Conservation (phyloP, 73 alveolate species). For the Paramecium bursaria region DNA sequence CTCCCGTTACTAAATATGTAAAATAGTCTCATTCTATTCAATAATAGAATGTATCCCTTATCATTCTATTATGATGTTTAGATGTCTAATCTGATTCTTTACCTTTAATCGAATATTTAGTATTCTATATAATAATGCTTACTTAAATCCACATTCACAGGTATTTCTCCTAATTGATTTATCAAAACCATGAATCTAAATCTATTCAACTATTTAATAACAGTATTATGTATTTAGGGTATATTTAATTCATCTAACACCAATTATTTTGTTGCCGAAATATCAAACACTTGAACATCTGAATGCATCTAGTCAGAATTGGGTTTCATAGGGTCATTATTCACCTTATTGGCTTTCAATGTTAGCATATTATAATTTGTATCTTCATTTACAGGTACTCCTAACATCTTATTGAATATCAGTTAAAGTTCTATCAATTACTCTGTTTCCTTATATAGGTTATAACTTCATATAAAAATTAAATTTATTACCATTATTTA, state of each 20-base stretch:
- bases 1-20: slow-evolving; percentile 74
- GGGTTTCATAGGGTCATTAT: slow-evolving; percentile 42
- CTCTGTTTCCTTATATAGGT: slow-evolving; percentile 76
- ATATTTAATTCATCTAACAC: slow-evolving; percentile 9
- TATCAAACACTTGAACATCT: slow-evolving; percentile 44
- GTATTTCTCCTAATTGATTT: slow-evolving; percentile 64
- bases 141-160: slow-evolving; percentile 57
- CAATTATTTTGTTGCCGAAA: slow-evolving; percentile 59
- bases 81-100: slow-evolving; percentile 55
- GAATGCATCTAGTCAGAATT: neutral
- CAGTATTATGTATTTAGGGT: slow-evolving; percentile 64
- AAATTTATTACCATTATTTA: slow-evolving; percentile 52
- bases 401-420: slow-evolving; percentile 59
- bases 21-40: slow-evolving; percentile 77
- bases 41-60: slow-evolving; percentile 54
- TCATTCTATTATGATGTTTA: slow-evolving; percentile 24
- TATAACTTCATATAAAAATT: slow-evolving; percentile 59
- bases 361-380: slow-evolving; percentile 55
- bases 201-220: slow-evolving; percentile 45
- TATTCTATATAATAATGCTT: slow-evolving; percentile 74
- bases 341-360: slow-evolving; percentile 53
- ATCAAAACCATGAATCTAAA: slow-evolving; percentile 67
- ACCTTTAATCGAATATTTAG: slow-evolving; percentile 70
- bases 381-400: slow-evolving; percentile 59
- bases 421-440: slow-evolving; percentile 70